phyloP scores from a whole-genome alignment of 2,329 filamentous ascomycete genomes.

The Monilinia laxa region DNA sequence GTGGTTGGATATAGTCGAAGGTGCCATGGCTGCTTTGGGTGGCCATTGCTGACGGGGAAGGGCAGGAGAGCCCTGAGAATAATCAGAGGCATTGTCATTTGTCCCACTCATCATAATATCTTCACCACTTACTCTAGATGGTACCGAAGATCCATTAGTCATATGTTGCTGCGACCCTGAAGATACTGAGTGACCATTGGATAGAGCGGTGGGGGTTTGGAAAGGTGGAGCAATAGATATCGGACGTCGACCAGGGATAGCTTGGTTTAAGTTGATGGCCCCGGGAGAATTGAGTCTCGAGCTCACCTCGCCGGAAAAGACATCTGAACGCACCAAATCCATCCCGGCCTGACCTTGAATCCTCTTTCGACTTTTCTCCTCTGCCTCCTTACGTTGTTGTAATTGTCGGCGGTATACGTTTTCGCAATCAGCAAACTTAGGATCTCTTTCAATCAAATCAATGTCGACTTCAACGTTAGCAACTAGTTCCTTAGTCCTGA shows the following conservation, averaged over 20 bases:
- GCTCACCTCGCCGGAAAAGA: slow-evolving; percentile 39
- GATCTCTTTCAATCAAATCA: slow-evolving; percentile 67
- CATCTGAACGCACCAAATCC: slow-evolving; percentile 49
- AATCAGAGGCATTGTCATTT: slow-evolving; percentile 41
- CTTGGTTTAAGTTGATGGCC: slow-evolving; percentile 62
- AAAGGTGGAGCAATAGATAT: slow-evolving; percentile 36
- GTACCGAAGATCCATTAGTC: slow-evolving; percentile 58
- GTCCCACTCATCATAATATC: slow-evolving; percentile 64
- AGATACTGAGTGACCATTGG: slow-evolving; percentile 54
- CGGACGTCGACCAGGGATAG: slow-evolving; percentile 53
- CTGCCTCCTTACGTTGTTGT: slow-evolving; percentile 60
- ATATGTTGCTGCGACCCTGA: slow-evolving; percentile 43
- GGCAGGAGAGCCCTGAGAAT: slow-evolving; percentile 47
- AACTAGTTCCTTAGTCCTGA: slow-evolving; percentile 88
- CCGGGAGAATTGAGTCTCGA: slow-evolving; percentile 52
- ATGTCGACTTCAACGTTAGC: slow-evolving; percentile 95
- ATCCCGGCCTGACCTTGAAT: slow-evolving; percentile 27
- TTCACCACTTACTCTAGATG: slow-evolving; percentile 43
- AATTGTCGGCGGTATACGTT: slow-evolving; percentile 73
- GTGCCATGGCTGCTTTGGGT: slow-evolving; percentile 44
- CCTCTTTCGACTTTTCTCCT: slow-evolving; percentile 55
- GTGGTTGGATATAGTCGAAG: slow-evolving; percentile 39
- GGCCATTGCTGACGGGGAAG: slow-evolving; percentile 48
- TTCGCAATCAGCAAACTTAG: slow-evolving; percentile 74
- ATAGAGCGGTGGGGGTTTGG: slow-evolving; percentile 54